Conservation (phyloP, 805 yeast species). For the Yarrowia divulgata region DNA sequence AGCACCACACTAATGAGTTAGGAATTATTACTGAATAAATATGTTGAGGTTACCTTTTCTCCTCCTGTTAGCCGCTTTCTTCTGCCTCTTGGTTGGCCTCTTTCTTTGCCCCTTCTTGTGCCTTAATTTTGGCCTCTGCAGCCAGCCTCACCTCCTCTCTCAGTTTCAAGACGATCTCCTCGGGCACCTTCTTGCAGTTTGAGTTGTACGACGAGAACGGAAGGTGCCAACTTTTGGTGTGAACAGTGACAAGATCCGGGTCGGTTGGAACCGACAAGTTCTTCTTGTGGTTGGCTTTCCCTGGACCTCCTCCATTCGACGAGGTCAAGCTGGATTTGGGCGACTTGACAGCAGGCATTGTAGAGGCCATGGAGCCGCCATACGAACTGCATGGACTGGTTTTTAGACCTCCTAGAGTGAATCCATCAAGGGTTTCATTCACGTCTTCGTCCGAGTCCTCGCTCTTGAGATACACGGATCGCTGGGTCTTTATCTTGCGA, state of each 20-base stretch:
- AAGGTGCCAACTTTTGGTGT: neutral
- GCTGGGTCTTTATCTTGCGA: constrained; percentile 6
- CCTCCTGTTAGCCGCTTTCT: neutral
- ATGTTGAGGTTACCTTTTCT: neutral
- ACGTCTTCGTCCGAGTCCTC: neutral
- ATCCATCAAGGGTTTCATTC: neutral
- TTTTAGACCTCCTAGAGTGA: constrained; percentile 1
- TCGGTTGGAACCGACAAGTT: neutral
- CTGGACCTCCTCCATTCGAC: neutral
- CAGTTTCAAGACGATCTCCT: neutral
- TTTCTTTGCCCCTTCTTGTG: neutral
- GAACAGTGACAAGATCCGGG: neutral
- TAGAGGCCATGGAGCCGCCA: neutral
- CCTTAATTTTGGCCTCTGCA: neutral
- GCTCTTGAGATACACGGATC: constrained; percentile 5
- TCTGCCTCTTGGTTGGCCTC: neutral
- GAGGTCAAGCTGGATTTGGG: neutral
- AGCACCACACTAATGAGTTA: neutral
- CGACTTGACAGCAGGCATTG: constrained; percentile 1
- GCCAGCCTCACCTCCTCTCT: neutral
- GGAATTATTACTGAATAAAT: constrained; percentile 8
- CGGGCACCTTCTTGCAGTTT: constrained; percentile 19
- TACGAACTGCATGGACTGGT: neutral
- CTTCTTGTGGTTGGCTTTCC: constrained; percentile 7
- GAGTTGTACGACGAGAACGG: constrained; percentile 3